Evolutionary conservation across 2,329 filamentous ascomycete species (phyloP).

Genomic region (Coniochaeta prunicola): DNA sequence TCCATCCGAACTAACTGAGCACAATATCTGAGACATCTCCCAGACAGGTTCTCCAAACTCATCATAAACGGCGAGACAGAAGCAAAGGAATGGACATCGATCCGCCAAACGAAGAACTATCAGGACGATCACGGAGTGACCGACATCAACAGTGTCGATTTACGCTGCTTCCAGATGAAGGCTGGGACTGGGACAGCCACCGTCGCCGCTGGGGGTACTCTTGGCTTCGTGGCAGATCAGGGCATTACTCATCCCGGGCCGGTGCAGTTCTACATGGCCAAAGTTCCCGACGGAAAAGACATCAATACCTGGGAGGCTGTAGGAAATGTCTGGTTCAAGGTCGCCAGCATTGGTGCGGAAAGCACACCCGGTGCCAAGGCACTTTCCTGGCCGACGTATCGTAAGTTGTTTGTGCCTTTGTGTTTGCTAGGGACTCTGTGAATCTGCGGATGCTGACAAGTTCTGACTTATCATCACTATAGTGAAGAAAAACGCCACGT

Average conservation of each 20-base stretch:
- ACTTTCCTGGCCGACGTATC: slow-evolving; percentile 7
- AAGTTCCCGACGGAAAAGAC: slow-evolving; percentile 19
- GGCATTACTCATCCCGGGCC: slow-evolving; percentile 22
- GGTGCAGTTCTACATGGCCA: slow-evolving; percentile 25
- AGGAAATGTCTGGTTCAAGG: slow-evolving; percentile 26
- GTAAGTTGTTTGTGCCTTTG: background rate
- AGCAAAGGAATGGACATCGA: slow-evolving; percentile 17
- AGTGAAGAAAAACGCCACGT: background rate
- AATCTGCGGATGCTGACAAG: too few species aligned
- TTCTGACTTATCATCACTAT: background rate
- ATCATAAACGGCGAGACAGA: slow-evolving; percentile 17
- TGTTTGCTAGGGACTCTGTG: too few species aligned
- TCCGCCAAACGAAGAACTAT: slow-evolving; percentile 22
- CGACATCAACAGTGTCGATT: slow-evolving; percentile 19
- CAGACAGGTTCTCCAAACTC: slow-evolving; percentile 22
- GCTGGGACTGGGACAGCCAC: slow-evolving; percentile 15
- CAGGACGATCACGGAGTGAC: slow-evolving; percentile 24
- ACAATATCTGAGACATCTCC: background rate
- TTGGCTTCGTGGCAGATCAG: slow-evolving; percentile 20
- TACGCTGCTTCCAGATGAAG: slow-evolving; percentile 23
- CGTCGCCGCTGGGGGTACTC: slow-evolving; percentile 18
- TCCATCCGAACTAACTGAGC: background rate
- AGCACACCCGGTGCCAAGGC: background rate
- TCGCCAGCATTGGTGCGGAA: slow-evolving; percentile 14
- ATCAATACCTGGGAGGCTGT: slow-evolving; percentile 23